Evolutionary conservation across 1,284 basidiomycete species (phyloP).

Genomic region (Xerocomus nothofagi): DNA sequence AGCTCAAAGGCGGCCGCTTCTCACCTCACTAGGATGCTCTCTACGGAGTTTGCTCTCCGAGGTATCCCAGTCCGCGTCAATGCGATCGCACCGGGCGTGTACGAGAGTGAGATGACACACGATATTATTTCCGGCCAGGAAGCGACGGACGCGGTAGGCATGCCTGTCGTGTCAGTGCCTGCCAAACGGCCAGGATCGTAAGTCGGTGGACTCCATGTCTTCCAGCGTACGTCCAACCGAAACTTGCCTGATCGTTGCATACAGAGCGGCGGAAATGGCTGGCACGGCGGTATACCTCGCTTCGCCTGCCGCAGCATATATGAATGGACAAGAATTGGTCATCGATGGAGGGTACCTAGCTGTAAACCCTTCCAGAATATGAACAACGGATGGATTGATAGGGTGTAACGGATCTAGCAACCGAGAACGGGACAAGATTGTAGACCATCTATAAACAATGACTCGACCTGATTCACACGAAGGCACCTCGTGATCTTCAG

Average conservation of each 20-base stretch:
- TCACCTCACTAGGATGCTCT: conserved; percentile 71
- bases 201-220: conserved; percentile 34
- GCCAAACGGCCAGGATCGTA: conserved; percentile 64
- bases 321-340: conserved; percentile 71
- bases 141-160: conserved; percentile 52
- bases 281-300: conserved; percentile 73
- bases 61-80: conserved; percentile 67
- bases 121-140: conserved; percentile 47
- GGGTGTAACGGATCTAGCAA: background rate
- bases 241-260: background rate
- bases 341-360: conserved; percentile 72
- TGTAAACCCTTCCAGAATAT: conserved; percentile 60
- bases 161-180: conserved; percentile 59
- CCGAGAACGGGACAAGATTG: background rate
- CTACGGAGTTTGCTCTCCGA: conserved; percentile 72
- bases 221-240: background rate
- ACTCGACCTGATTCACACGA: background rate
- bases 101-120: conserved; percentile 74
- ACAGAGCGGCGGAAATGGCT: conserved; percentile 69
- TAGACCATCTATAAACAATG: background rate
- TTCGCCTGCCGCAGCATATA: conserved; percentile 68
- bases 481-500: conserved; percentile 2
- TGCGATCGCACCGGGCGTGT: conserved; percentile 70
- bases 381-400: background rate
- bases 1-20: conserved; percentile 74